Evolutionary conservation across 108 stramenopile species (phyloP), one percentile per base, ranked within the genome.

Genomic region (Skeletonema marinoi): DNA sequence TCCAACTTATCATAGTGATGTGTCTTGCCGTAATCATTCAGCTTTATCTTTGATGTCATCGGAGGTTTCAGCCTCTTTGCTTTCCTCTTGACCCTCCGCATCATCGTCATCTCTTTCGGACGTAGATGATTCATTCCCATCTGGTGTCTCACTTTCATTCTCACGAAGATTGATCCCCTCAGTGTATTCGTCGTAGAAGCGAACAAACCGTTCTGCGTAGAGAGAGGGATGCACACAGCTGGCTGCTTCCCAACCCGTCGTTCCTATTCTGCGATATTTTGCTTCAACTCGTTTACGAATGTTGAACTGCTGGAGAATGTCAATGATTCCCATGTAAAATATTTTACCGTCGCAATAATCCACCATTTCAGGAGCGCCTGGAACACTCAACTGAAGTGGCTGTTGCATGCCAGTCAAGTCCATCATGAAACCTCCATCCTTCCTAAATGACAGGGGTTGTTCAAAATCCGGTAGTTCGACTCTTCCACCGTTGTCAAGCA

Each of bases 281-380:
- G 95, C 85, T 78, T 99, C 98, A 8, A 90, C 71, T 48, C 88
- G 82, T 75, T 99, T 99, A 21, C 95, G 72, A 3, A 81, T 84
- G 61, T 96, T 98, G 88, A 97, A 99, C 69, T 96, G 94, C 81
- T 98, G 98, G 42, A 98, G 84, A 78, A 98, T 96, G 74, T 98
- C 98, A 75, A 98, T 98, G 60, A 98, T 91, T 21, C 98, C 98
- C 89, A 97, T 89, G 86, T 90, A 97, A 73, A 93, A 98, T 4
- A 97, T 93, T 77, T 94, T 92, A 38, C 92, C 92, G 51, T 89
- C 90, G 38, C 77, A 81, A 64, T 88, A 90, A 51, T 82, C 66
- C 25, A 77, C 77, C 33, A 87, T 74, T 10, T 87, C 86, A 59
- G 88, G 78, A 25, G 84, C 75, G 30, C 85, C 84, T 13, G 87